phyloP scores from a whole-genome alignment of 257 asterid species.

The Scutellaria minor region DNA sequence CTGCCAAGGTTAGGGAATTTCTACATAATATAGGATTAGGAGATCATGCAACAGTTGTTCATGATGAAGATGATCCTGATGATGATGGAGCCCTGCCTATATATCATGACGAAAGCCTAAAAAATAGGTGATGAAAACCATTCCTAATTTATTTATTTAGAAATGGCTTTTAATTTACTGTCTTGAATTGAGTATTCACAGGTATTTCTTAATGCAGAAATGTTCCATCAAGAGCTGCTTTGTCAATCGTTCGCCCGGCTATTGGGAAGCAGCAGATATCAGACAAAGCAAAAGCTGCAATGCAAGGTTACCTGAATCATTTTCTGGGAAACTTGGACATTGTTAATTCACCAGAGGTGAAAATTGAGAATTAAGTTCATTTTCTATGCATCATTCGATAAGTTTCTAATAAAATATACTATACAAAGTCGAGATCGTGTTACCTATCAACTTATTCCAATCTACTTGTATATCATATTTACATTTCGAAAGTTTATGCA shows the following conservation, averaged over 20 bases:
- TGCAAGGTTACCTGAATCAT: slow-evolving; percentile 94
- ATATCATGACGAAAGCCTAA: slow-evolving; percentile 58
- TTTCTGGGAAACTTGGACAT: slow-evolving; percentile 91
- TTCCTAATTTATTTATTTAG: slow-evolving; percentile 20
- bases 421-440: not conserved
- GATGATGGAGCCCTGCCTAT: slow-evolving; percentile 82
- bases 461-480: not conserved
- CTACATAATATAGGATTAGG: slow-evolving; percentile 81
- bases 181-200: slow-evolving; percentile 22
- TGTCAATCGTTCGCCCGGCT: slow-evolving; percentile 85
- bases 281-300: slow-evolving; percentile 82
- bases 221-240: slow-evolving; percentile 86
- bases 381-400: slow-evolving; percentile 15
- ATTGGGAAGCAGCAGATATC: slow-evolving; percentile 75
- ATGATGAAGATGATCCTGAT: slow-evolving; percentile 87
- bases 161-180: not conserved
- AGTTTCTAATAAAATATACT: slow-evolving; percentile 21
- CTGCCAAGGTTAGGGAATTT: slow-evolving; percentile 84
- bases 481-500: slow-evolving; percentile 19
- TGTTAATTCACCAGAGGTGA: slow-evolving; percentile 84
- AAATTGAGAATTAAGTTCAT: slow-evolving; percentile 37
- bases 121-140: slow-evolving; percentile 58
- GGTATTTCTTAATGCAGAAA: slow-evolving; percentile 53
- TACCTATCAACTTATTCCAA: too few relatives aligned
- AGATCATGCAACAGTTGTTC: slow-evolving; percentile 74